Base-by-base conservation (phyloP, 2,329 filamentous ascomycete genomes). In the Thyridium curvatum region DNA sequence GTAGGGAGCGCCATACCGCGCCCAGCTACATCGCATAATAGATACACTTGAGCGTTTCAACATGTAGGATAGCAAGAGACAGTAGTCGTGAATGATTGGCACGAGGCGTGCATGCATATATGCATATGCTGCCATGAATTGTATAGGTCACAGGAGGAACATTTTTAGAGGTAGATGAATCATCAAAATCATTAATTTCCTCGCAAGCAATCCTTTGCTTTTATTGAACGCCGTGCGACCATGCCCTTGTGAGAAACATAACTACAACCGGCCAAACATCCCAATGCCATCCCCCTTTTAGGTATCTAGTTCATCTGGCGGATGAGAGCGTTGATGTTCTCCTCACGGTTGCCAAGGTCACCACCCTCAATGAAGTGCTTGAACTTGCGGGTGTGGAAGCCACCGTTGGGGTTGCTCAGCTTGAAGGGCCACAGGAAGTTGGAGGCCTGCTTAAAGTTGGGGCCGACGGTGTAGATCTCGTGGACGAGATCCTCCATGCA, bases 381-480 rank as follows among this genome's bases (percentile, higher is more conserved):
- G 83, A 97, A 97, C 79, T 97, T 98, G 73, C 93, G 80, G 59
- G 85, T 71, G 58, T 85, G 84, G 88, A 97, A 98, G 52, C 93
- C 91, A 68, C 93, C 93, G 57, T 74, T 97, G 64, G 93, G 93
- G 82, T 94, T 96, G 81, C 82, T 89, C 55, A 98, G 86, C 86
- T 98, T 97, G 84, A 98, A 98, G 65, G 93, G 93, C 93, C 93
- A 98, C 55, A 97, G 75, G 83, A 97, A 97, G 85, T 97, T 98
- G 76, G 84, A 81, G 61, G 87, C 89, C 77, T 96, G 90, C 84
- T 96, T 97, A 86, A 93, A 94, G 84, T 97, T 97, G 77, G 91
- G 91, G 65, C 93, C 91, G 54, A 97, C 93, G 44, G 90, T 94
- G 81, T 82, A 91, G 75, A 94, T 95, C 80, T 98, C 93, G 79